A percentile compares a stretch with the other conserved stretches of the same genome.
phyloP scores from a whole-genome alignment of 192 early-diverging fungal species.

The Powellomyces hirtus region DNA sequence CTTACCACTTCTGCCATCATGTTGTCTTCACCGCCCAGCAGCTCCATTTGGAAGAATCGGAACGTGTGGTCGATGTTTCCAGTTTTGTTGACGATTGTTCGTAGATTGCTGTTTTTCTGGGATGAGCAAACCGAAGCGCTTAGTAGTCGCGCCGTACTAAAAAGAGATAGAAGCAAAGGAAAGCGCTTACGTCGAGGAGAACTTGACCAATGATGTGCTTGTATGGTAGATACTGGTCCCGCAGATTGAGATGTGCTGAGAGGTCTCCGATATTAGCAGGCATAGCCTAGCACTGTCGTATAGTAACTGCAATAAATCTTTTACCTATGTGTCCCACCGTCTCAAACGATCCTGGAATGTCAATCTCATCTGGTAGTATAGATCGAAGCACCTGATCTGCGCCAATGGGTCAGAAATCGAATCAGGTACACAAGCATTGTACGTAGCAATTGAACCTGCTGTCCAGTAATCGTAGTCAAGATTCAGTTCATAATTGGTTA shows the following conservation, averaged over 20 bases:
- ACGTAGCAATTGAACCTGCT: conserved; percentile 49
- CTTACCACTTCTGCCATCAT: conserved; percentile 82
- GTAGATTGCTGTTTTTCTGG: conserved; percentile 84
- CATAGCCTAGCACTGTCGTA: too few species aligned
- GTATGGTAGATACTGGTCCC: conserved; percentile 86
- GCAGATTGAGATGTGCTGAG: conserved; percentile 91
- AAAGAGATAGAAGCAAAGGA: too few species aligned
- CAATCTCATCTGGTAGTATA: conserved; percentile 76
- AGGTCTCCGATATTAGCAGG: too few species aligned
- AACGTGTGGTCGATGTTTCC: conserved; percentile 94
- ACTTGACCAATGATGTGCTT: conserved; percentile 92
- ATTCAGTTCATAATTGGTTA: conserved; percentile 55
- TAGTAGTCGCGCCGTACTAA: neutral
- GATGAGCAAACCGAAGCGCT: too few species aligned
- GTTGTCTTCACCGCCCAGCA: conserved; percentile 85
- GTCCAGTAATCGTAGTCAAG: conserved; percentile 89
- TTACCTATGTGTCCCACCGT: conserved; percentile 79
- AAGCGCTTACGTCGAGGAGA: conserved; percentile 75
- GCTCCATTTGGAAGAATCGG: conserved; percentile 95
- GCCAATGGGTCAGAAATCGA: neutral
- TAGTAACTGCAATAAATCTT: too few species aligned
- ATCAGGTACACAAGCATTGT: too few species aligned
- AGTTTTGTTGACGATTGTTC: conserved; percentile 95
- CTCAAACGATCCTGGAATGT: conserved; percentile 75
- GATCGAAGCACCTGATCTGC: conserved; percentile 86